These are phyloP conservation scores for Botryotinia calthae DNA, from an alignment of 2,329 filamentous ascomycete species.

Conservation along the genomic window DNA sequence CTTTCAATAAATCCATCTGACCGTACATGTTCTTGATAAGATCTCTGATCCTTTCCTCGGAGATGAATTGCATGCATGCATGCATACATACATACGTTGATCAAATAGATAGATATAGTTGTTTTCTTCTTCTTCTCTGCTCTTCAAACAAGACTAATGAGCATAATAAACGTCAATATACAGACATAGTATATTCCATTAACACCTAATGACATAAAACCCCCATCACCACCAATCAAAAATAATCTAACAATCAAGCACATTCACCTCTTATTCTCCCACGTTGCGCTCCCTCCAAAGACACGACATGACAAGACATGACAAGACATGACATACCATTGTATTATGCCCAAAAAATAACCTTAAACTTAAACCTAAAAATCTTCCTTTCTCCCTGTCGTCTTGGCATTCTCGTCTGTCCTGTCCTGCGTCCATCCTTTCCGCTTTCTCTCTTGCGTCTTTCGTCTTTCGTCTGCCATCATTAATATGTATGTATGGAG, in stretches of 20 bases:
- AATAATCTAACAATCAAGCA: too few relatives aligned
- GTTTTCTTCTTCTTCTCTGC: neutral
- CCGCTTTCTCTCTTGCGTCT: neutral
- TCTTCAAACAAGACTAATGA: neutral
- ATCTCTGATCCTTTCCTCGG: neutral
- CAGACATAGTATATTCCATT: neutral
- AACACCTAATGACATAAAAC: neutral
- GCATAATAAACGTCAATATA: neutral
- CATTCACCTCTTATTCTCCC: neutral
- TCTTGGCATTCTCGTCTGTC: neutral
- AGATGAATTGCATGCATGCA: neutral
- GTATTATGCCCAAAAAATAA: neutral
- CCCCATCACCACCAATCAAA: neutral
- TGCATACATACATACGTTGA: neutral
- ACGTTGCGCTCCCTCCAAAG: neutral
- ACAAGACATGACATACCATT: neutral
- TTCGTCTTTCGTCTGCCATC: too few relatives aligned
- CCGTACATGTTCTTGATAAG: neutral
- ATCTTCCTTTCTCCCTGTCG: neutral
- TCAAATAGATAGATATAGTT: neutral
- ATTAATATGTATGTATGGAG: neutral
- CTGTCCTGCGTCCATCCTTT: neutral
- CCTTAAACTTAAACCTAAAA: slow-evolving; percentile 16
- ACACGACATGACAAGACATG: neutral
- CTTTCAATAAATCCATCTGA: neutral